Base-by-base conservation (phyloP, 2,329 filamentous ascomycete genomes). In the Magnaporthales sp. region DNA sequence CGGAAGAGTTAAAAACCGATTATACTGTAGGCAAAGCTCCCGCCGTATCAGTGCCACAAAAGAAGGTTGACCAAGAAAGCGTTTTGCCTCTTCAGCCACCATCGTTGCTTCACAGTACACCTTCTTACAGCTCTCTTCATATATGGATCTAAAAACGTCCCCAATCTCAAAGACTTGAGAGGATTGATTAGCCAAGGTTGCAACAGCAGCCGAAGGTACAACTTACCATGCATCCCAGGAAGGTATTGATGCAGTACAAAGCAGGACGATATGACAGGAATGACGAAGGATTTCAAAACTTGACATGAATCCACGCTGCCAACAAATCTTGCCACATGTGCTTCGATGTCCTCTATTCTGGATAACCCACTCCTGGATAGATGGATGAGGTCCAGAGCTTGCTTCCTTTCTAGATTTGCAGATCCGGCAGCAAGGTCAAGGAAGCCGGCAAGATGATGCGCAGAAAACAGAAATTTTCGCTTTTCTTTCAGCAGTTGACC, bases 141-240 rank as follows among this genome's bases (percentile, higher is more conserved):
- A 54, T 54, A 54, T 54, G 19, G 46, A 54, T 54, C 46, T 54
- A 54, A 54, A 54, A 11, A 54, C 46, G 15, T 54, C 46, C 6
- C n/a, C 46, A 9, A 54, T 54, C 15, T 22, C 46, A 54, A 54
- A 54, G 46, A 54, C 46, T 54, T 54, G 46, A 9, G 46, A 3
- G 46, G 46, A n/a, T 10, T 54, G 46, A 54, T 54, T 54, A 54
- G 46, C 46, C 46, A 54, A 54, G 3, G 46, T 54, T 54, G 3
- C 46, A 54, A 24, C 46, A 9, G 22, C 46, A 54, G 46, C 22
- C 51, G 51, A 11, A 56, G 51, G 51, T 56, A 56, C 51, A 56
- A 56, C 51, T 56, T 56, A 56, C 51, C n/a, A 56, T 56, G 51
- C n/a, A 56, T 56, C n/a, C 51, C n/a, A 56, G 51, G 51, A 56